phyloP scores from a whole-genome alignment of 768 basidiomycete genomes.

The Lactarius akahatsu region DNA sequence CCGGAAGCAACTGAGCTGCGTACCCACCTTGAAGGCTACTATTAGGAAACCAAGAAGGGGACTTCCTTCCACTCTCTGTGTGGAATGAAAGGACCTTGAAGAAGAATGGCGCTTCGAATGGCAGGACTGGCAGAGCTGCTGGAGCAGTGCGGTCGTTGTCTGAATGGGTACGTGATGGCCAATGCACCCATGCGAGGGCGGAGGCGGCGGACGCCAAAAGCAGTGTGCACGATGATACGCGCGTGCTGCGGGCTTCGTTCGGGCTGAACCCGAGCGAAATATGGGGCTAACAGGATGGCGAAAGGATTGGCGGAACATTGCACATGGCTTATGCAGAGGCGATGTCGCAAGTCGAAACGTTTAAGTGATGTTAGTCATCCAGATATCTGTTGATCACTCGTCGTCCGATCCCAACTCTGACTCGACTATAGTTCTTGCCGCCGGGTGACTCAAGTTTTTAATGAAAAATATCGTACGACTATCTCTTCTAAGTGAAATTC shows the following conservation, averaged over 20 bases:
- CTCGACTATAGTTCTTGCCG: background rate
- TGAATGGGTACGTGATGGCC: conserved; percentile 2
- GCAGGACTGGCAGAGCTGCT: conserved; percentile 6
- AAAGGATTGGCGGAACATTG: conserved; percentile 20
- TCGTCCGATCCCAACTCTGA: background rate
- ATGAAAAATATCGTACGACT: too few species aligned
- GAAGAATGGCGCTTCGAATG: background rate
- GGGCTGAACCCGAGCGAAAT: conserved; percentile 10
- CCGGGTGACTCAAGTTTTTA: background rate
- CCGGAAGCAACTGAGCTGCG: background rate
- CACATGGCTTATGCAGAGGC: conserved; percentile 20
- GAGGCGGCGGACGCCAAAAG: conserved; percentile 7
- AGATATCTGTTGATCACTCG: background rate
- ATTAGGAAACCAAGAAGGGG: conserved; percentile 58
- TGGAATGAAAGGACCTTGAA: conserved; percentile 43
- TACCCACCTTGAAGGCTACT: conserved; percentile 63
- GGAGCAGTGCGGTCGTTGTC: conserved; percentile 22
- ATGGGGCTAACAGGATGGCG: conserved; percentile 14
- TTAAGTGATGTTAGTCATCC: background rate
- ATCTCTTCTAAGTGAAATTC: too few species aligned
- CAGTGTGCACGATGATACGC: conserved; percentile 7
- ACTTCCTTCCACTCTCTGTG: conserved; percentile 34
- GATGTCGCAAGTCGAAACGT: background rate
- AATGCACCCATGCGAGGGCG: conserved; percentile 16
- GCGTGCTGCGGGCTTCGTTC: conserved; percentile 3